Evolutionary conservation across 176 grass and related monocot species (phyloP).

Genomic region (Oryza brachyantha): DNA sequence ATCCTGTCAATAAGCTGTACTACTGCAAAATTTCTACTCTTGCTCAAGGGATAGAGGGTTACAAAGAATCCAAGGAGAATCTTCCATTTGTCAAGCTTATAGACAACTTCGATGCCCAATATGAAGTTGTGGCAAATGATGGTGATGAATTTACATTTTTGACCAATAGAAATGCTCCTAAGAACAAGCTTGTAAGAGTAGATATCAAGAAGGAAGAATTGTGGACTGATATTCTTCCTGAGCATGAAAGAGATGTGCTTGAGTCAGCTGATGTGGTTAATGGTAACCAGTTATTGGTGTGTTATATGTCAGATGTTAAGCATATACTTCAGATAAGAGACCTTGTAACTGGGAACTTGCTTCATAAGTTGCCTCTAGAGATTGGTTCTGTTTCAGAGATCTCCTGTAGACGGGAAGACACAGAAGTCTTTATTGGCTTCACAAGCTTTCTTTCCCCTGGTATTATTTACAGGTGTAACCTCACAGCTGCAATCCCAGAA

Average conservation of each 20-base stretch:
- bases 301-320: conserved; percentile 94
- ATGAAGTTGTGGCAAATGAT: conserved; percentile 75
- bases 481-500: conserved; percentile 58
- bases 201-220: conserved; percentile 61
- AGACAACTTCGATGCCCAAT: conserved; percentile 80
- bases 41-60: conserved; percentile 59
- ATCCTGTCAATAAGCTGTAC: conserved; percentile 90
- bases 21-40: conserved; percentile 78
- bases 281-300: conserved; percentile 67
- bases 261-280: conserved; percentile 63
- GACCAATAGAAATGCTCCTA: conserved; percentile 85
- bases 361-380: conserved; percentile 78
- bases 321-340: conserved; percentile 84
- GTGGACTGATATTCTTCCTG: conserved; percentile 64
- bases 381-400: conserved; percentile 84
- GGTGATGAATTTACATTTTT: conserved; percentile 72
- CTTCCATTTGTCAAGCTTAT: conserved; percentile 94
- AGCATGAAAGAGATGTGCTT: conserved; percentile 83
- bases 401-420: conserved; percentile 76
- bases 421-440: conserved; percentile 76
- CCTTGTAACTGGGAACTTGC: conserved; percentile 64
- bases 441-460: conserved; percentile 89
- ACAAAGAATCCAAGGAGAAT: conserved; percentile 47
- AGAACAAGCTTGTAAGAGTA: conserved; percentile 74
- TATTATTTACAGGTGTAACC: conserved; percentile 79